These are phyloP conservation scores for Dipteronia sinensis DNA, from an alignment of 345 rosid genomes.

Conservation along the genomic window DNA sequence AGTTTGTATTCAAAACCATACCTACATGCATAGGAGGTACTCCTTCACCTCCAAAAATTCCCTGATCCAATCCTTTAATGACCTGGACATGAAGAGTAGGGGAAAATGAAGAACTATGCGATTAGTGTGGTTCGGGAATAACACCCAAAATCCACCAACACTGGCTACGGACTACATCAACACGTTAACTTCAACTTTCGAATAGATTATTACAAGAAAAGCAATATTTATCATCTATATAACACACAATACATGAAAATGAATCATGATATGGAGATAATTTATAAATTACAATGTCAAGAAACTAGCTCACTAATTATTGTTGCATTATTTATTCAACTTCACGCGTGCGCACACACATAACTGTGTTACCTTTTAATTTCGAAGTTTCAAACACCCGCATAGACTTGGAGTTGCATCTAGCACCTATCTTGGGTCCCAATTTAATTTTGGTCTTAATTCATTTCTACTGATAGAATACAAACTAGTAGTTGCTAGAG, in stretches of 20 bases:
- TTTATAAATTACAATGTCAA: neutral
- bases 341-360: neutral
- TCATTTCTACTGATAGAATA: neutral
- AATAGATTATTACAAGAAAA: neutral
- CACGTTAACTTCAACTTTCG: neutral
- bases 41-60: constrained; percentile 87
- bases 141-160: neutral
- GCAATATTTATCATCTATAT: neutral
- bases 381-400: neutral
- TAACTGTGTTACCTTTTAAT: neutral
- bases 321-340: neutral
- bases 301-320: neutral
- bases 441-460: neutral
- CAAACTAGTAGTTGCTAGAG: neutral
- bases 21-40: constrained; percentile 92
- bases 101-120: neutral
- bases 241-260: neutral
- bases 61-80: constrained; percentile 86
- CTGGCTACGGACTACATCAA: neutral
- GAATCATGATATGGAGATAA: neutral
- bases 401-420: neutral
- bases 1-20: constrained; percentile 30
- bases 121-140: neutral
- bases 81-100: constrained; percentile 47
- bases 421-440: too few species aligned